Conservation (phyloP, 805 yeast genomes). For the Spathaspora boniae region DNA sequence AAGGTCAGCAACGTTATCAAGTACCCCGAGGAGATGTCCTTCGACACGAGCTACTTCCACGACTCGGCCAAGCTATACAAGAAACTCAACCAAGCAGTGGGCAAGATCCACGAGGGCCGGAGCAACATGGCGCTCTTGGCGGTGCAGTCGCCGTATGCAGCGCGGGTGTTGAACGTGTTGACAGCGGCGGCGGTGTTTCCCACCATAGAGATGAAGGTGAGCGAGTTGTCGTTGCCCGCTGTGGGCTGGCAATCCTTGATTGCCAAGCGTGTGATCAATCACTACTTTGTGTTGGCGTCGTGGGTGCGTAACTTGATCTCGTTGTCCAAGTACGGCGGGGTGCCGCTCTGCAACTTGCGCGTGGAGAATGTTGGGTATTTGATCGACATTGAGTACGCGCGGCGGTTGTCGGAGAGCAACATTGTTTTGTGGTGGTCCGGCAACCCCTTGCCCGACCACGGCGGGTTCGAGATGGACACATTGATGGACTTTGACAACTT, state of each 20-base stretch:
- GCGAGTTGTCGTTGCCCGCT: conserved; percentile 63
- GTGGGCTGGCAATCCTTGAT: conserved; percentile 78
- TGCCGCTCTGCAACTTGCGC: conserved; percentile 84
- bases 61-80: conserved; percentile 55
- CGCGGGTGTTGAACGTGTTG: conserved; percentile 44
- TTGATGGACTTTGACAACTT: conserved; percentile 53
- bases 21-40: conserved; percentile 49
- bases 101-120: conserved; percentile 55
- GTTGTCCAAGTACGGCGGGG: conserved; percentile 66
- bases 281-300: conserved; percentile 66
- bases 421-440: conserved; percentile 94
- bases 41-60: conserved; percentile 53
- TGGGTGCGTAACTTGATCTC: conserved; percentile 68
- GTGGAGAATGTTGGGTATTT: conserved; percentile 73
- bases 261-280: conserved; percentile 62
- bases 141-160: conserved; percentile 66
- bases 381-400: conserved; percentile 84
- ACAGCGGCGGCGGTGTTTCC: conserved; percentile 56
- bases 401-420: conserved; percentile 61
- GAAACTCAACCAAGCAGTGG: conserved; percentile 51
- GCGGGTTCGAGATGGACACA: conserved; percentile 70
- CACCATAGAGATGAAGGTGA: conserved; percentile 53
- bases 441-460: conserved; percentile 74
- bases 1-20: conserved; percentile 46
- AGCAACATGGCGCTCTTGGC: conserved; percentile 63